Evolutionary conservation across 163 green algal species (phyloP).

Genomic region (Scenedesmus sp.): DNA sequence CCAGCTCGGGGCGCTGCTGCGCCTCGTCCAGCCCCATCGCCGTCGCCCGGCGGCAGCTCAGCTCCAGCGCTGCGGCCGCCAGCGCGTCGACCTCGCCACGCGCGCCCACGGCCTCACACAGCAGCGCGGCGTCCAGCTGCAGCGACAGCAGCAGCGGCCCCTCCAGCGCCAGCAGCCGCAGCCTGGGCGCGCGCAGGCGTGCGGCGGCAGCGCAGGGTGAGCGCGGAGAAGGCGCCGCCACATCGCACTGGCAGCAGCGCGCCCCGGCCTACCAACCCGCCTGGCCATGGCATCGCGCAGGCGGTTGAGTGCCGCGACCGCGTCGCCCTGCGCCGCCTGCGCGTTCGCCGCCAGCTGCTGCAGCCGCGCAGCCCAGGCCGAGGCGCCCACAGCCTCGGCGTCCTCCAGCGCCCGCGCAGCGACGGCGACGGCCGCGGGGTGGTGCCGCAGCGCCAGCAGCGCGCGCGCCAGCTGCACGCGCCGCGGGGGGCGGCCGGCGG

Average conservation of each 20-base stretch:
- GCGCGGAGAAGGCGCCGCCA: not conserved
- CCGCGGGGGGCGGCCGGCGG: not conserved
- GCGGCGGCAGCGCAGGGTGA: not conserved
- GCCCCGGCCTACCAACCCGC: not conserved
- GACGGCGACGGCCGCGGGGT: conserved; percentile 26
- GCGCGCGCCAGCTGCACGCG: conserved; percentile 11
- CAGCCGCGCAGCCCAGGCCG: conserved; percentile 30
- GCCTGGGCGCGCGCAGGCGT: conserved; percentile 31
- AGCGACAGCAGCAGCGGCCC: conserved; percentile 33
- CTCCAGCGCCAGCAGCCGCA: conserved; percentile 36
- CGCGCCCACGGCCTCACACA: conserved; percentile 52
- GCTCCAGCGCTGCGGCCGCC: conserved; percentile 18
- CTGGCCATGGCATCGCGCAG: conserved; percentile 30
- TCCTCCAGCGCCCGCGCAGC: conserved; percentile 28
- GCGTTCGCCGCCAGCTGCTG: conserved; percentile 37
- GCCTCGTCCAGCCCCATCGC: conserved; percentile 52
- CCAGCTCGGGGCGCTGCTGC: conserved; percentile 51
- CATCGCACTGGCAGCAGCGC: not conserved
- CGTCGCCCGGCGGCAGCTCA: conserved; percentile 12
- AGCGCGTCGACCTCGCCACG: conserved; percentile 42
- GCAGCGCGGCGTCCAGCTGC: conserved; percentile 44
- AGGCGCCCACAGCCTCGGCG: not conserved
- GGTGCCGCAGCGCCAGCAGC: conserved; percentile 52
- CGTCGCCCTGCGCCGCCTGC: conserved; percentile 23
- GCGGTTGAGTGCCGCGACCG: conserved; percentile 48